A percentile compares a stretch with the other conserved stretches of the same genome.
phyloP scores from a whole-genome alignment of 805 yeast species.

The Jamesozyma jinghongensis region DNA sequence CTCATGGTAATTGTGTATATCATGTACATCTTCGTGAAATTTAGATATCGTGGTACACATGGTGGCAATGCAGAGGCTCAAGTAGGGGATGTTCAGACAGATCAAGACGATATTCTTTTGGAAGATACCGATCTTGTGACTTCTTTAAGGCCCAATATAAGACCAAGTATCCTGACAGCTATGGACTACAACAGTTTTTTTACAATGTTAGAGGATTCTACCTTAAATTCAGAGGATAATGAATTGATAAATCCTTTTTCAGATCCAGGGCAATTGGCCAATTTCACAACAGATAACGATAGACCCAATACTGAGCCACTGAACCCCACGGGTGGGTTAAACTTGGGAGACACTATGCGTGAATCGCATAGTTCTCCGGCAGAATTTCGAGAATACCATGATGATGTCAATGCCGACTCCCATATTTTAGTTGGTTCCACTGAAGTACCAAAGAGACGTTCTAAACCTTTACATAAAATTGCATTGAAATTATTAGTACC shows the following conservation, averaged over 20 bases:
- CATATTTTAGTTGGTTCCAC: neutral
- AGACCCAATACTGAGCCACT: slow-evolving; percentile 17
- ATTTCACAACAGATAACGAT: neutral
- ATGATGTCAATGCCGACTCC: slow-evolving; percentile 9
- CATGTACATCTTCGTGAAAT: slow-evolving; percentile 10
- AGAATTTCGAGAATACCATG: slow-evolving; percentile 19
- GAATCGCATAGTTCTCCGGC: slow-evolving; percentile 17
- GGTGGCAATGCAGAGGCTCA: neutral
- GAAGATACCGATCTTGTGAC: slow-evolving; percentile 1
- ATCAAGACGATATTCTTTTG: too few species aligned
- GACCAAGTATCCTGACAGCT: slow-evolving; percentile 25
- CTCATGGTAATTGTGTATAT: slow-evolving; percentile 21
- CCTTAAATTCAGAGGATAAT: neutral
- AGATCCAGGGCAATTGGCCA: slow-evolving; percentile 7
- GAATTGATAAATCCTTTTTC: neutral
- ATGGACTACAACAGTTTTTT: slow-evolving; percentile 25
- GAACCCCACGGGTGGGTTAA: neutral
- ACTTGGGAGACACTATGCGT: neutral
- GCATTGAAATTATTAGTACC: slow-evolving; percentile 23
- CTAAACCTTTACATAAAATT: slow-evolving; percentile 4
- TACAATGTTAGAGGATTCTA: slow-evolving; percentile 19
- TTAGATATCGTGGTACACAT: neutral
- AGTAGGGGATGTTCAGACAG: neutral
- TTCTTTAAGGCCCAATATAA: slow-evolving; percentile 10
- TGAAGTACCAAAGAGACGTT: neutral